phyloP scores from a whole-genome alignment of 2,329 filamentous ascomycete species.

The Colletotrichum sp. region DNA sequence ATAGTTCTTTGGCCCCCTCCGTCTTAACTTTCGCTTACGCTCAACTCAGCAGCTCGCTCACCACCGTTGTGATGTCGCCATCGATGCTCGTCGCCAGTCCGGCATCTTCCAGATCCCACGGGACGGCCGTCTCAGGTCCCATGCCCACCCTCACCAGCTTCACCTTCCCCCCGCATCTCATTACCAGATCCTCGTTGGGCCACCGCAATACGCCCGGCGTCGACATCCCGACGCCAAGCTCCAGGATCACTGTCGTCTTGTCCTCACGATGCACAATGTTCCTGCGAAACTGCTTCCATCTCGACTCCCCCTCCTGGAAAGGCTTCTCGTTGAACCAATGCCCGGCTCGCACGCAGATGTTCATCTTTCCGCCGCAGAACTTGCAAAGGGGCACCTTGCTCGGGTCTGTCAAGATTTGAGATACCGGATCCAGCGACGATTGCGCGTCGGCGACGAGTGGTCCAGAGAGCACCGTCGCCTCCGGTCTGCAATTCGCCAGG shows the following conservation, averaged over 20 bases:
- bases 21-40: not conserved
- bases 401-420: slow-evolving; percentile 24
- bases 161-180: slow-evolving; percentile 4
- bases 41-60: not conserved
- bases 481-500: slow-evolving; percentile 29
- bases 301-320: slow-evolving; percentile 18
- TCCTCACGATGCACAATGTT: not conserved
- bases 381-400: slow-evolving; percentile 20
- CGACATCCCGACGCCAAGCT: slow-evolving; percentile 25
- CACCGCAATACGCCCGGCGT: slow-evolving; percentile 23
- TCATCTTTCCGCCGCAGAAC: slow-evolving; percentile 23
- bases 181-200: slow-evolving; percentile 23
- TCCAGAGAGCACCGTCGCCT: slow-evolving; percentile 28
- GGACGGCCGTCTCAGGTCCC: slow-evolving; percentile 21
- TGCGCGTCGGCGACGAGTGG: slow-evolving; percentile 28
- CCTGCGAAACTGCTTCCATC: slow-evolving; percentile 18
- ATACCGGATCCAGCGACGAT: slow-evolving; percentile 24
- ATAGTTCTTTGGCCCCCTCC: not conserved
- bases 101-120: slow-evolving; percentile 17
- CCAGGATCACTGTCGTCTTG: slow-evolving; percentile 19
- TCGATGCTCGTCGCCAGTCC: slow-evolving; percentile 22
- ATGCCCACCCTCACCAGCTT: slow-evolving; percentile 23
- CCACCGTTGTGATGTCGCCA: slow-evolving; percentile 16
- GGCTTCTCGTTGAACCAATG: slow-evolving; percentile 24
- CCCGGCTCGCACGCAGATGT: slow-evolving; percentile 25